phyloP scores from a whole-genome alignment of 2,329 filamentous ascomycete genomes.

The Curvularia verruculosa region DNA sequence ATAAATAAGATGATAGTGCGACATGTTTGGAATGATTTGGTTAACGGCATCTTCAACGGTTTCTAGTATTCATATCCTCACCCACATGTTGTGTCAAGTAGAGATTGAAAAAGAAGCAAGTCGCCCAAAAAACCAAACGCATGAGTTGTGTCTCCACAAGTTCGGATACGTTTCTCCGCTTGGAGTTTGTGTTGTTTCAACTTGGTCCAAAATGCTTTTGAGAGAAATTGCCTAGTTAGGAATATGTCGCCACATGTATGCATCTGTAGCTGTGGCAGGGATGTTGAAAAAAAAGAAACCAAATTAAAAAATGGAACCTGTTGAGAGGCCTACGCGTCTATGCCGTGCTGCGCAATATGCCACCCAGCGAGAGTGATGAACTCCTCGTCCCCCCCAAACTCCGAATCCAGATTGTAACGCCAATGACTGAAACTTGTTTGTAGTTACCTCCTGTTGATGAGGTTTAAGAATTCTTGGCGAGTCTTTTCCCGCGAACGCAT shows the following conservation, averaged over 20 bases:
- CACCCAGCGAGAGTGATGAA: constrained; percentile 40
- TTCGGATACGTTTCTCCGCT: not conserved
- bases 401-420: constrained; percentile 17
- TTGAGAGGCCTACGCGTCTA: constrained; percentile 6
- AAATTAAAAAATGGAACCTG: constrained; percentile 4
- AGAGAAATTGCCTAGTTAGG: not conserved
- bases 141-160: not conserved
- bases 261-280: not conserved
- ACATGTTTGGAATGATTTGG: not conserved
- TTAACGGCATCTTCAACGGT: not conserved
- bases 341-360: constrained; percentile 1
- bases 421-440: not conserved
- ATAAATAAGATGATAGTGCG: not conserved
- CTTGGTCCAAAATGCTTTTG: not conserved
- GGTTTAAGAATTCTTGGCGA: constrained; percentile 89
- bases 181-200: not conserved
- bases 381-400: constrained; percentile 20
- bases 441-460: constrained; percentile 53
- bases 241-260: not conserved
- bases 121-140: not conserved
- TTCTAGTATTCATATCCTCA: not conserved
- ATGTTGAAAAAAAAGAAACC: not conserved
- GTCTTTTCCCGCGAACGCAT: constrained; percentile 94
- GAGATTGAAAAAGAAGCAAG: not conserved
- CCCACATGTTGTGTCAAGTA: not conserved